Base-by-base conservation (phyloP, 108 stramenopile species). In the Parmales sp. region DNA sequence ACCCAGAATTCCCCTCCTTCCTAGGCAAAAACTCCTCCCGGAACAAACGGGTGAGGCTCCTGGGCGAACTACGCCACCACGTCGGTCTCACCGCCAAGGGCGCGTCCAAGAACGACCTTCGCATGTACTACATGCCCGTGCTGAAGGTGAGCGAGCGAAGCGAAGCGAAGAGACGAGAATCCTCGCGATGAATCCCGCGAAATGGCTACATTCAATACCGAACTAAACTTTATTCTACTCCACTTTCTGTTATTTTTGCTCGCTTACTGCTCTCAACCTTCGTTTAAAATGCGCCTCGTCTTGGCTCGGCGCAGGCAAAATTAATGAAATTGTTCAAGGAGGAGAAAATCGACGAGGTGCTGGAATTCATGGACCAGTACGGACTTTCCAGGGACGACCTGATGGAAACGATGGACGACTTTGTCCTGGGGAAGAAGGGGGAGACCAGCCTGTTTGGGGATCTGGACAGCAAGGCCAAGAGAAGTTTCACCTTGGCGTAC, bases 1-100 rank as follows among this genome's bases (percentile, higher is more conserved):
- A 83, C 73, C 92, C 95, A 18, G 92, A 89, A 45, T 96, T 99
- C 67, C 86, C 95, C 19, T 83, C 84, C 26, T 99, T 94, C 94
- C 78, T 97, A 63, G 98, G 95, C 26, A 93, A 94, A 78, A 94
- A 96, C 80, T 93, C 92, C 29, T 51, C 81, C 36, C 68, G 81
- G 68, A 82, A 80, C 23, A 96, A 96, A 73, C 86, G 81, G 54
- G 70, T 72, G 63, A 83, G 98, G 0, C 64, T 95, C 43, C 66
- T 93, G 43, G 74, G 77, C 43, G 98, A 97, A 73, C 67, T 96
- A 23, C 68, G 77, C n/a, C 87, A 90, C 63, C 95, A 96, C 78
- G 84, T 95, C 80, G 90, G 87, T 64, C 83, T 76, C 70, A 81
- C 82, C 39, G 54, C n/a, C n/a, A 83, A 88, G 28, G 78, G 76